These are phyloP conservation scores for Trametes elegans DNA, from an alignment of 768 basidiomycete species.

Conservation along the genomic window DNA sequence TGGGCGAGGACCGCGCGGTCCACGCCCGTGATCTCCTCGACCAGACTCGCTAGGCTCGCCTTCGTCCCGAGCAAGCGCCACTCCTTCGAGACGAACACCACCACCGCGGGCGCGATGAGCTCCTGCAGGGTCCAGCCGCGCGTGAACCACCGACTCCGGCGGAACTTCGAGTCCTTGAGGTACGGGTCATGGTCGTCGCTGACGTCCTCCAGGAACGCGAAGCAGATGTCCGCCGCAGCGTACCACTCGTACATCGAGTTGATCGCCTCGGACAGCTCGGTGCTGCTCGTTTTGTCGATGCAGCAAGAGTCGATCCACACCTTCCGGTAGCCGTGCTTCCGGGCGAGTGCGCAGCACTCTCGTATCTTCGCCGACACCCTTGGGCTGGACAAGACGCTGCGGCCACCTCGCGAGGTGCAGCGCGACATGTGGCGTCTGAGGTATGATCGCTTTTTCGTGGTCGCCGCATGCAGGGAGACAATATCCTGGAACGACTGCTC, in stretches of 20 bases:
- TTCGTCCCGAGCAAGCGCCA: conserved; percentile 15
- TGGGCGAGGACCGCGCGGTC: conserved; percentile 2
- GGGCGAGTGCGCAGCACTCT: conserved; percentile 11
- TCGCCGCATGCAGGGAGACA: not conserved
- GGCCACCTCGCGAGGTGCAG: not conserved
- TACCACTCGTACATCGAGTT: conserved; percentile 21
- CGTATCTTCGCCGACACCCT: conserved; percentile 4
- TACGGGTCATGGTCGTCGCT: conserved; percentile 12
- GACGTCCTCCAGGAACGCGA: conserved; percentile 15
- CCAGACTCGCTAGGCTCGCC: conserved; percentile 4
- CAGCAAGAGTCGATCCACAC: conserved; percentile 19
- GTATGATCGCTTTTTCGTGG: not conserved
- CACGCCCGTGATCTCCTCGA: conserved; percentile 13
- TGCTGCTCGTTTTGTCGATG: conserved; percentile 21
- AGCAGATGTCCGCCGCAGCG: conserved; percentile 17
- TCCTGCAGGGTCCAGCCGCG: conserved; percentile 19
- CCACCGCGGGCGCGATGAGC: conserved; percentile 14
- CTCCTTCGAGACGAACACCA: conserved; percentile 6
- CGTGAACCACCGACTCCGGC: conserved; percentile 18
- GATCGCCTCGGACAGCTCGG: conserved; percentile 17
- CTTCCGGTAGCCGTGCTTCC: conserved; percentile 8
- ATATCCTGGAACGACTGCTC: conserved; percentile 18
- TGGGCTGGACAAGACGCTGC: not conserved
- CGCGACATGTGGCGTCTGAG: not conserved
- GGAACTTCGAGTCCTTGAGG: conserved; percentile 10